A percentile compares a stretch with the other conserved stretches of the same genome.
Conservation (phyloP, 208 protist species). For the Trypanosoma theileri region DNA sequence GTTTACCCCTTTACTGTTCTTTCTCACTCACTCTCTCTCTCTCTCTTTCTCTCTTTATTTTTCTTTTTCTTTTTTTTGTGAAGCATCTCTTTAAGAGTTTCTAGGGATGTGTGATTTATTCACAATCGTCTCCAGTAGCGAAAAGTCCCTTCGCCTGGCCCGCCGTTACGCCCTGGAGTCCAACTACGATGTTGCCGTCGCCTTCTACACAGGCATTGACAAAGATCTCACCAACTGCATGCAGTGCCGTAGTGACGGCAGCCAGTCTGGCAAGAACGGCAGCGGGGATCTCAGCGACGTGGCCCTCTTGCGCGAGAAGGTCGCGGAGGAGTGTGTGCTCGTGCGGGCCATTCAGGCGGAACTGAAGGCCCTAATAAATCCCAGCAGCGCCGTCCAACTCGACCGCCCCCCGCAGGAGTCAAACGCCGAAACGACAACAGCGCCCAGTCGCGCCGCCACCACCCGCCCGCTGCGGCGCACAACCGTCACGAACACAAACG, state of each 20-base stretch:
- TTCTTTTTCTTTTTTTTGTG: conserved; percentile 11
- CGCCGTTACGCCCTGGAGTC: conserved; percentile 63
- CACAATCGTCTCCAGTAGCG: conserved; percentile 22
- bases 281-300: conserved; percentile 32
- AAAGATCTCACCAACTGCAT: conserved; percentile 43
- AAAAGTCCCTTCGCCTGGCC: conserved; percentile 48
- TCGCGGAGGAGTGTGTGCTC: conserved; percentile 41
- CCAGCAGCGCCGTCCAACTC: conserved; percentile 23
- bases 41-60: conserved; percentile 5
- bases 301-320: conserved; percentile 35
- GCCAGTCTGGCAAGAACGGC: background rate
- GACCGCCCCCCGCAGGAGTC: conserved; percentile 17
- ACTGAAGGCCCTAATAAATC: conserved; percentile 26
- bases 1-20: too few species aligned
- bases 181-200: conserved; percentile 65
- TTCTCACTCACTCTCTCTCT: too few species aligned
- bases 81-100: background rate
- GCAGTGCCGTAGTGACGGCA: conserved; percentile 23
- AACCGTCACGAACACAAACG: background rate
- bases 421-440: background rate
- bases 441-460: background rate
- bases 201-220: conserved; percentile 51
- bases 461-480: too few species aligned
- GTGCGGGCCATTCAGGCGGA: conserved; percentile 44
- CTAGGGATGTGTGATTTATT: conserved; percentile 2